Evolutionary conservation across 352 stramenopile species (phyloP).

Genomic region (Globisporangium irregulare): DNA sequence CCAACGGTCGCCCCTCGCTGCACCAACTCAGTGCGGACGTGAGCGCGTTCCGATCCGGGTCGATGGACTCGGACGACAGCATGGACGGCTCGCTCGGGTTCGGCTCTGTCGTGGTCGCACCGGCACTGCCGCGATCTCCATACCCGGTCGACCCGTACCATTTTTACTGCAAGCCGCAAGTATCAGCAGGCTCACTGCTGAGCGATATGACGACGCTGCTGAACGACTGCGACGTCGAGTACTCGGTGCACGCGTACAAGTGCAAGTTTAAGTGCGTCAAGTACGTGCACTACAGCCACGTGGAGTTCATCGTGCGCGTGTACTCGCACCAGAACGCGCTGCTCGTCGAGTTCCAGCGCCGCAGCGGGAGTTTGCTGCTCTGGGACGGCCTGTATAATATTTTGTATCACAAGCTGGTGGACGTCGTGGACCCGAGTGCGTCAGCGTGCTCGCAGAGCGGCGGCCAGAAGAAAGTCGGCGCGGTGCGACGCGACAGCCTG

Average conservation of each 20-base stretch:
- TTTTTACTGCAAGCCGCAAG: constrained; percentile 57
- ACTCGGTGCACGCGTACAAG: constrained; percentile 63
- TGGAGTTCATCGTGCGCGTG: constrained; percentile 76
- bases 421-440: constrained; percentile 45
- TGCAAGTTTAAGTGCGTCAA: constrained; percentile 89
- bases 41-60: constrained; percentile 22
- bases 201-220: constrained; percentile 51
- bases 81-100: constrained; percentile 29
- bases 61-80: constrained; percentile 39
- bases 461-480: constrained; percentile 54
- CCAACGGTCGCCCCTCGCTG: constrained; percentile 29
- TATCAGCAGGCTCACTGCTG: constrained; percentile 30
- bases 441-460: constrained; percentile 65
- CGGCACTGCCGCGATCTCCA: constrained; percentile 48
- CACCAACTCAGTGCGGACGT: constrained; percentile 37
- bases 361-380: constrained; percentile 65
- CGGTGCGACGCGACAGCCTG: constrained; percentile 40
- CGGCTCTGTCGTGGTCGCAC: constrained; percentile 34
- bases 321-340: constrained; percentile 44
- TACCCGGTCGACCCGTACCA: constrained; percentile 84
- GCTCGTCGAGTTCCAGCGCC: constrained; percentile 76
- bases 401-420: constrained; percentile 54
- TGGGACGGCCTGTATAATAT: constrained; percentile 83
- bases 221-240: constrained; percentile 59
- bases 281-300: constrained; percentile 80